phyloP scores from a whole-genome alignment of 2,329 filamentous ascomycete species.

The Neofusicoccum sp. region DNA sequence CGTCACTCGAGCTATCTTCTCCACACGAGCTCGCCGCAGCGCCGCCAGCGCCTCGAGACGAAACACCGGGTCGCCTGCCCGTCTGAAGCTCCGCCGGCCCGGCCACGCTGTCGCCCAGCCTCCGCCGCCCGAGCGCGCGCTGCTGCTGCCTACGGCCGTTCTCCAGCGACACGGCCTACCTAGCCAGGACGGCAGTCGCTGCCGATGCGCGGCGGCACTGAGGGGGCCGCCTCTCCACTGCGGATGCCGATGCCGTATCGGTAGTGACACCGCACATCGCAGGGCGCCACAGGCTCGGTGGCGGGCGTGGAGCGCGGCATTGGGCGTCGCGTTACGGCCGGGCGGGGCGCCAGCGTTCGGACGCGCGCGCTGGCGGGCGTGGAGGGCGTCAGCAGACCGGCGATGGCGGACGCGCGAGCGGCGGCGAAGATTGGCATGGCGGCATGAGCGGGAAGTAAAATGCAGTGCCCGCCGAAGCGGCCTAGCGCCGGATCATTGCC shows the following conservation, averaged over 20 bases:
- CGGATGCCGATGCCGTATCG: slow-evolving; percentile 1
- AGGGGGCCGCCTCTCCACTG: background rate
- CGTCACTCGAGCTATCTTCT: background rate
- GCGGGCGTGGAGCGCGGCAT: background rate
- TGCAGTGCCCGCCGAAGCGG: background rate
- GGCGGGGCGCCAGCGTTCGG: background rate
- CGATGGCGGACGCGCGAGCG: background rate
- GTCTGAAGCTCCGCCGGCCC: background rate
- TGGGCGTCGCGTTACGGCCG: background rate
- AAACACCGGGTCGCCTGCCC: background rate
- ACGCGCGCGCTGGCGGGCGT: background rate
- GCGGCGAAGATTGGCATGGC: no score
- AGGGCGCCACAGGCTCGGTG: background rate
- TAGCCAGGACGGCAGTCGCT: background rate
- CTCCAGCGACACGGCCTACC: background rate
- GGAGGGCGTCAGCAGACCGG: background rate
- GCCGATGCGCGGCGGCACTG: background rate
- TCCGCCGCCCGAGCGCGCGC: background rate
- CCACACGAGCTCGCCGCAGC: slow-evolving; percentile 1
- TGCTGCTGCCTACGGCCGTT: background rate
- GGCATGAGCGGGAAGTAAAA: no score
- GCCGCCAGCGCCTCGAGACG: background rate
- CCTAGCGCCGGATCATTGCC: slow-evolving; percentile 10
- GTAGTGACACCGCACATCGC: background rate
- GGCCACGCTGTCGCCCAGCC: background rate